Evolutionary conservation across 257 asterid species (phyloP).

Genomic region (Solanum stenotomum): DNA sequence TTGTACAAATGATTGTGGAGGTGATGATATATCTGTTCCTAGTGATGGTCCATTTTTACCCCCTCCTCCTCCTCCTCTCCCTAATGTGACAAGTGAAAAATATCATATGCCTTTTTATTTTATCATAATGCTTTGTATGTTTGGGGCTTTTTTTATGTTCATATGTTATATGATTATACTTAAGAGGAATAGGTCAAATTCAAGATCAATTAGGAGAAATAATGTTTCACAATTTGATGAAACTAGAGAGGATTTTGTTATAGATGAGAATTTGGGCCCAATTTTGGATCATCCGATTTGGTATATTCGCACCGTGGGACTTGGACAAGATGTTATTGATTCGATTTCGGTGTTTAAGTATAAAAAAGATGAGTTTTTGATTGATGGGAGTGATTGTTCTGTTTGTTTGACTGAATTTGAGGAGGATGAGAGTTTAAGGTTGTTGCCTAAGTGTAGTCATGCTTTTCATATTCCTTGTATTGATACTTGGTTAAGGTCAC

Average conservation of each 20-base stretch:
- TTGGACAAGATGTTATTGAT: slow-evolving; percentile 44
- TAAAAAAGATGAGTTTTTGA: slow-evolving; percentile 24
- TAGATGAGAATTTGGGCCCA: slow-evolving; percentile 35
- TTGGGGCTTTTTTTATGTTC: slow-evolving; percentile 34
- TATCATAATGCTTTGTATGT: slow-evolving; percentile 43
- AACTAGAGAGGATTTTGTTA: slow-evolving; percentile 14
- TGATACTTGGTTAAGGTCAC: slow-evolving; percentile 76
- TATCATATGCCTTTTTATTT: slow-evolving; percentile 25
- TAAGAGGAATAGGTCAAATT: slow-evolving; percentile 23
- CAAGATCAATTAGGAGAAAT: slow-evolving; percentile 5
- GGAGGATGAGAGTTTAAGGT: slow-evolving; percentile 58
- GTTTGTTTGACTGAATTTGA: slow-evolving; percentile 66
- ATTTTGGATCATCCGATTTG: slow-evolving; percentile 51
- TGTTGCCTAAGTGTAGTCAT: slow-evolving; percentile 76
- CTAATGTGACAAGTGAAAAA: background rate
- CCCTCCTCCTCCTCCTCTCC: background rate
- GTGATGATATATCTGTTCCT: background rate
- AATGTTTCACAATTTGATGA: background rate
- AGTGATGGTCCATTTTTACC: background rate
- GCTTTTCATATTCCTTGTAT: slow-evolving; percentile 68
- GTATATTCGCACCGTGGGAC: slow-evolving; percentile 59
- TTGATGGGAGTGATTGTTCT: slow-evolving; percentile 56
- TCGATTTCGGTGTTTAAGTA: slow-evolving; percentile 43
- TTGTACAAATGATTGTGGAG: background rate
- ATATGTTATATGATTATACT: slow-evolving; percentile 34